Percentiles rank a stretch among this genome's conserved stretches.
phyloP scores from a whole-genome alignment of 495 filamentous ascomycete genomes.

The Immersiella caudata region DNA sequence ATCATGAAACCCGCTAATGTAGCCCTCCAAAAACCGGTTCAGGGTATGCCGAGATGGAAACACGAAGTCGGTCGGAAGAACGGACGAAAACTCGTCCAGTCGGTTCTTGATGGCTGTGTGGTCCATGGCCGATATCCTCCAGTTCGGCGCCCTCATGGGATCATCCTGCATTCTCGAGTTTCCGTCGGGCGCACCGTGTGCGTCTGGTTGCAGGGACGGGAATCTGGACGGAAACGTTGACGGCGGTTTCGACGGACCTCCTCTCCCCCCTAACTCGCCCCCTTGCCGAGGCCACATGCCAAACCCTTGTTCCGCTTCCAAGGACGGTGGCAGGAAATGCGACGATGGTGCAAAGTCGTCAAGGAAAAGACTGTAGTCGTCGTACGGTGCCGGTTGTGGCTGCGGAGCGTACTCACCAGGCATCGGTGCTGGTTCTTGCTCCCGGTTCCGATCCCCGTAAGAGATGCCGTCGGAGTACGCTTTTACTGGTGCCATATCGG shows the following conservation, averaged over 20 bases:
- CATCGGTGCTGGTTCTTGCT: slow-evolving; percentile 46
- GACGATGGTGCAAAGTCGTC: slow-evolving; percentile 53
- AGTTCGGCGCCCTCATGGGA: slow-evolving; percentile 49
- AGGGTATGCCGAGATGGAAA: slow-evolving; percentile 66
- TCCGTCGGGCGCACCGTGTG: slow-evolving; percentile 58
- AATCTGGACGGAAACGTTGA: slow-evolving; percentile 71
- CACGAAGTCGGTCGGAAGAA: slow-evolving; percentile 68
- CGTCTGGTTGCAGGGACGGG: slow-evolving; percentile 68
- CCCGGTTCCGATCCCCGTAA: slow-evolving; percentile 47
- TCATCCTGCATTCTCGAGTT: slow-evolving; percentile 47
- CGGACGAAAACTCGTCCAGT: slow-evolving; percentile 65
- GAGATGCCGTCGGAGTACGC: slow-evolving; percentile 47
- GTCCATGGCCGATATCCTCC: slow-evolving; percentile 67
- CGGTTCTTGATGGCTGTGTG: slow-evolving; percentile 64
- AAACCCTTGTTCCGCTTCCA: slow-evolving; percentile 52
- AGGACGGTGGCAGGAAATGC: slow-evolving; percentile 50
- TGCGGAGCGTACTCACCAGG: slow-evolving; percentile 43
- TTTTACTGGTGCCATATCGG: slow-evolving; percentile 48
- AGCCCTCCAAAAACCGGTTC: slow-evolving; percentile 67
- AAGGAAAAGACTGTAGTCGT: slow-evolving; percentile 57
- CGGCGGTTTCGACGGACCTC: slow-evolving; percentile 53
- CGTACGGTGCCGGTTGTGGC: slow-evolving; percentile 41
- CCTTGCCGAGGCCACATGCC: slow-evolving; percentile 47
- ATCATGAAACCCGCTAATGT: slow-evolving; percentile 67
- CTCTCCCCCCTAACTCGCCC: slow-evolving; percentile 43